These are phyloP conservation scores for Fraxinus sp. DNA, from an alignment of 305 asterid species.

Conservation along the genomic window DNA sequence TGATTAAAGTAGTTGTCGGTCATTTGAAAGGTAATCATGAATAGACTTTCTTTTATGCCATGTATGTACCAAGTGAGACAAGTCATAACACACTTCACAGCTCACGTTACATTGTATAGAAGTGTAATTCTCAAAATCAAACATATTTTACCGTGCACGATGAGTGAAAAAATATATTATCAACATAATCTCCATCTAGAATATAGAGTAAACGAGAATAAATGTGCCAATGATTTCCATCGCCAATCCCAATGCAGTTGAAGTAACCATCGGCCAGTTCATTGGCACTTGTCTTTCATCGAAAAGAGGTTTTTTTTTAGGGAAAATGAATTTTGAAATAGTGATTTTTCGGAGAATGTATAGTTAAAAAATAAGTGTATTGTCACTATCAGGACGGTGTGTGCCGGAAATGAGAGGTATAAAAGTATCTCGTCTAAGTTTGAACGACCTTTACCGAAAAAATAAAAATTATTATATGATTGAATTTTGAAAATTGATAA, in stretches of 20 bases:
- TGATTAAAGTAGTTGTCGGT: neutral
- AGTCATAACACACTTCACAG: neutral
- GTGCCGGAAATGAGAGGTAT: conserved; percentile 23
- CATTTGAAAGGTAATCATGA: neutral
- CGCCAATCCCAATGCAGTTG: conserved; percentile 56
- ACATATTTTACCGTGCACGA: neutral
- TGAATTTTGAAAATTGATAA: neutral
- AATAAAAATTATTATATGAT: neutral
- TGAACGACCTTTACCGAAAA: neutral
- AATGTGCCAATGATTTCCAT: conserved; percentile 70
- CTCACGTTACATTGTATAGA: neutral
- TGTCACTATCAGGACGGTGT: conserved; percentile 58
- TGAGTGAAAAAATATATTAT: neutral
- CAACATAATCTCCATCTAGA: neutral
- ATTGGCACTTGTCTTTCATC: conserved; percentile 39
- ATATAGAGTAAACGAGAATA: conserved; percentile 66
- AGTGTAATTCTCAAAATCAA: neutral
- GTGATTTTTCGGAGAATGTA: too few species aligned
- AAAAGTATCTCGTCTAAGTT: neutral
- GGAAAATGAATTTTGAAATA: too few species aligned
- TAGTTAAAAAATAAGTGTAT: conserved; percentile 21
- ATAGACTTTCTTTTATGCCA: neutral
- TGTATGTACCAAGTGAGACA: neutral
- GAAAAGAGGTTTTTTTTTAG: too few species aligned
- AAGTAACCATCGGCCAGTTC: conserved; percentile 37